These are phyloP conservation scores for Crithidia mellificae DNA, from an alignment of 208 protist species.

Conservation along the genomic window DNA sequence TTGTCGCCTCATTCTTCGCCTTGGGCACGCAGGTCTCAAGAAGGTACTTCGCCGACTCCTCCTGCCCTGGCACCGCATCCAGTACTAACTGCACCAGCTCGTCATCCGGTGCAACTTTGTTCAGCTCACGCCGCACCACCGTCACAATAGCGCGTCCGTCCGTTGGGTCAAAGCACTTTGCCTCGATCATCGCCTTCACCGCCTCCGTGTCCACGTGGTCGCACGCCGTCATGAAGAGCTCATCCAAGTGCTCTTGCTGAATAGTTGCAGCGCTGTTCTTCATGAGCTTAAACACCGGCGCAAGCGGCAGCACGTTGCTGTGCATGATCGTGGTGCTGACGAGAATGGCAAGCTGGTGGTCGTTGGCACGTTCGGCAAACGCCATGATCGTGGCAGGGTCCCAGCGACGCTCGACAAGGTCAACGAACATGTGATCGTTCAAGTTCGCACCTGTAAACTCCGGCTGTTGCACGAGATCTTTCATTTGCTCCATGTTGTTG, in stretches of 20 bases:
- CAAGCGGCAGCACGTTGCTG: conserved; percentile 49
- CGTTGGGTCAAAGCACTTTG: conserved; percentile 56
- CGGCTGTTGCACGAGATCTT: conserved; percentile 34
- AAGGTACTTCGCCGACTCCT: conserved; percentile 44
- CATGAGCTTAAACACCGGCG: conserved; percentile 58
- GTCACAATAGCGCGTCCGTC: conserved; percentile 65
- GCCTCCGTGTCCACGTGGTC: conserved; percentile 67
- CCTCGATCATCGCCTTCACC: conserved; percentile 55
- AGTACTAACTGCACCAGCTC: conserved; percentile 60
- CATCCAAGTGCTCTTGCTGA: conserved; percentile 52
- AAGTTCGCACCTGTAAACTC: conserved; percentile 49
- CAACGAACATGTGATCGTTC: conserved; percentile 56
- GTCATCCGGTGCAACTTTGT: conserved; percentile 36
- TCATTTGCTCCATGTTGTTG: conserved; percentile 45
- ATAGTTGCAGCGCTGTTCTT: conserved; percentile 49
- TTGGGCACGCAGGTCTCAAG: conserved; percentile 39
- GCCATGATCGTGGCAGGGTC: conserved; percentile 42
- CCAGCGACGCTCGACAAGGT: conserved; percentile 61
- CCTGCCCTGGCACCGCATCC: conserved; percentile 43
- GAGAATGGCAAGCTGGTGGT: conserved; percentile 69
- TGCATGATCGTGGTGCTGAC: conserved; percentile 68
- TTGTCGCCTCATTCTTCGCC: conserved; percentile 40
- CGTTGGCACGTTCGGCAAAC: conserved; percentile 62
- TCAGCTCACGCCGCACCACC: conserved; percentile 55
- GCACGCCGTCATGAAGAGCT: conserved; percentile 70